phyloP scores from a whole-genome alignment of 176 grass and related monocot genomes.

The Neostapfia colusana region DNA sequence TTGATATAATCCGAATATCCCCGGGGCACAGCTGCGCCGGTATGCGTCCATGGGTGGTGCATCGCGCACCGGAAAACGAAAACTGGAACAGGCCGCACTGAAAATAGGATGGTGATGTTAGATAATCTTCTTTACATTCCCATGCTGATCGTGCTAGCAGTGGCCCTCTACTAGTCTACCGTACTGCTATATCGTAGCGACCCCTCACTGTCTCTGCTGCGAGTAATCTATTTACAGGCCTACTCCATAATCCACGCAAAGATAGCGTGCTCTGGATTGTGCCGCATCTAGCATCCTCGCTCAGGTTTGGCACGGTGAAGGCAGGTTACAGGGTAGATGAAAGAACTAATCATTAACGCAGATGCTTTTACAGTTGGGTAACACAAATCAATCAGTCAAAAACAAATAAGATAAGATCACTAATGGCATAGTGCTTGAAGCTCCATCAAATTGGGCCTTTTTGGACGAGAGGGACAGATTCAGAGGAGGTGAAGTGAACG shows the following conservation, averaged over 20 bases:
- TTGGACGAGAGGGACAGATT: background rate
- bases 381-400: slow-evolving; percentile 8
- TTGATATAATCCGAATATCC: background rate
- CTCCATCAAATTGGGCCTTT: background rate
- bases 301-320: background rate
- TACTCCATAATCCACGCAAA: background rate
- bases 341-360: background rate
- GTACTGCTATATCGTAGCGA: background rate
- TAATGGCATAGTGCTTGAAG: background rate
- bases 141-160: background rate
- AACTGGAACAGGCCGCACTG: background rate
- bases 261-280: background rate
- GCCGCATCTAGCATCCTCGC: background rate
- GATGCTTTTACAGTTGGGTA: background rate
- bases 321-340: background rate
- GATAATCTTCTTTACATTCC: background rate
- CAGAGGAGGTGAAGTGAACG: background rate
- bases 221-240: background rate
- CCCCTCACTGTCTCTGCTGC: background rate
- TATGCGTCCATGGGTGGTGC: background rate
- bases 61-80: background rate
- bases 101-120: too few relatives aligned
- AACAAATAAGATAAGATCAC: background rate
- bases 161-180: background rate
- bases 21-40: background rate